Conservation (phyloP, 148 eudicot species). For the Nepenthes gracilis region DNA sequence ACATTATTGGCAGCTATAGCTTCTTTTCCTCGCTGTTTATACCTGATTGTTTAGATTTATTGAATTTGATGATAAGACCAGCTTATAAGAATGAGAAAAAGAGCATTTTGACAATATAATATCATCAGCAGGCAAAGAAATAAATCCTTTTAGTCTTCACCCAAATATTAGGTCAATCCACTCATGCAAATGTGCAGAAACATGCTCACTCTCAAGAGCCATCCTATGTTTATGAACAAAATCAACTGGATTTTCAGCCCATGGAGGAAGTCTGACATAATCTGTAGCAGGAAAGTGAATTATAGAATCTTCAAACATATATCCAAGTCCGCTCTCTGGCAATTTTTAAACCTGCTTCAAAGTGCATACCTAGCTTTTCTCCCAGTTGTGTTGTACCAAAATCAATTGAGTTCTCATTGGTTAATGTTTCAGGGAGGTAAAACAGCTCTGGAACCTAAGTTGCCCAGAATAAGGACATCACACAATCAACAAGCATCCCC, state of each 20-base stretch:
- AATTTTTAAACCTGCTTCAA: constrained; percentile 6
- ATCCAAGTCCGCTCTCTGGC: neutral
- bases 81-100: neutral
- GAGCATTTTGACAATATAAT: neutral
- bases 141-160: constrained; percentile 17
- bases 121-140: neutral
- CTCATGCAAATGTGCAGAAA: constrained; percentile 95
- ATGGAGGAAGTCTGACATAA: constrained; percentile 80
- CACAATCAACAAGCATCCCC: neutral
- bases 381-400: constrained; percentile 96
- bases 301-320: constrained; percentile 1
- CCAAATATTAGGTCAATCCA: constrained; percentile 99
- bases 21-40: constrained; percentile 95
- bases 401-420: constrained; percentile 78
- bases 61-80: constrained; percentile 4
- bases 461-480: constrained; percentile 1
- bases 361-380: constrained; percentile 73
- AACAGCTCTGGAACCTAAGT: constrained; percentile 92
- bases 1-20: constrained; percentile 85
- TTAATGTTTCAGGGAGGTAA: constrained; percentile 86
- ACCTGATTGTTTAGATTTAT: constrained; percentile 34
- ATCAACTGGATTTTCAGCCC: constrained; percentile 89
- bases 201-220: constrained; percentile 99
- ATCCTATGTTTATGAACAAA: constrained; percentile 84
- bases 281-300: constrained; percentile 24